Conservation (phyloP, 768 basidiomycete species). For the Auriscalpium microsporum region DNA sequence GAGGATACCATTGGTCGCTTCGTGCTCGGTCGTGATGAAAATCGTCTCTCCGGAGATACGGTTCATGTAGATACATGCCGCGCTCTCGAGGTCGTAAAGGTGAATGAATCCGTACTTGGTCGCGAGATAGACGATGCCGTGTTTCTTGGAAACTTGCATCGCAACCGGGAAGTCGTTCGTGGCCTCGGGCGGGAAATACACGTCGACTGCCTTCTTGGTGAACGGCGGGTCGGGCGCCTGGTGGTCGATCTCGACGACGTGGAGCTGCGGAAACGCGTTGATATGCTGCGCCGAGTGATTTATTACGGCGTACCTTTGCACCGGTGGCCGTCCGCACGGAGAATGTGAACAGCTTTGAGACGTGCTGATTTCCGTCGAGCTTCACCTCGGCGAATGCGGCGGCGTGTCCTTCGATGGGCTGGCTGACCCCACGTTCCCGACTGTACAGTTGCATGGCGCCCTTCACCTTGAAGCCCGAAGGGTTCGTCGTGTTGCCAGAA, state of each 20-base stretch:
- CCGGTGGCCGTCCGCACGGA: slow-evolving; percentile 94
- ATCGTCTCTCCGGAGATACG: slow-evolving; percentile 99
- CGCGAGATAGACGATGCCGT: slow-evolving; percentile 94
- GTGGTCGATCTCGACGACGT: slow-evolving; percentile 98
- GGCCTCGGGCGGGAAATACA: slow-evolving; percentile 98
- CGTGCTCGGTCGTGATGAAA: slow-evolving; percentile 96
- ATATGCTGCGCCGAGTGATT: not conserved
- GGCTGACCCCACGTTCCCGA: slow-evolving; percentile 84
- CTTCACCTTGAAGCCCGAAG: slow-evolving; percentile 97
- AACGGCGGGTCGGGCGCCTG: slow-evolving; percentile 87
- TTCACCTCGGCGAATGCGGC: slow-evolving; percentile 92
- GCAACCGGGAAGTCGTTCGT: slow-evolving; percentile 98
- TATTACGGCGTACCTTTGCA: slow-evolving; percentile 65
- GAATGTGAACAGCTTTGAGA: slow-evolving; percentile 91
- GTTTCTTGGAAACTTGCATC: slow-evolving; percentile 97
- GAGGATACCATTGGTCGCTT: slow-evolving; percentile 89
- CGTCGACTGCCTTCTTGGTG: slow-evolving; percentile 95
- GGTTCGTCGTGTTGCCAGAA: slow-evolving; percentile 84
- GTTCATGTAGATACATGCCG: slow-evolving; percentile 99
- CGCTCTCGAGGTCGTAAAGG: slow-evolving; percentile 95
- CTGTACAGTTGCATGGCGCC: slow-evolving; percentile 97
- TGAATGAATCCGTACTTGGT: slow-evolving; percentile 99
- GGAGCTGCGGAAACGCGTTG: slow-evolving; percentile 50
- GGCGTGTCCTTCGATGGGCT: slow-evolving; percentile 98
- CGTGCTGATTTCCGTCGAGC: slow-evolving; percentile 76